Evolutionary conservation across 805 yeast genomes (phyloP), one percentile per base, ranked within the genome.

Genomic region (Sugiyamaella marilandica): DNA sequence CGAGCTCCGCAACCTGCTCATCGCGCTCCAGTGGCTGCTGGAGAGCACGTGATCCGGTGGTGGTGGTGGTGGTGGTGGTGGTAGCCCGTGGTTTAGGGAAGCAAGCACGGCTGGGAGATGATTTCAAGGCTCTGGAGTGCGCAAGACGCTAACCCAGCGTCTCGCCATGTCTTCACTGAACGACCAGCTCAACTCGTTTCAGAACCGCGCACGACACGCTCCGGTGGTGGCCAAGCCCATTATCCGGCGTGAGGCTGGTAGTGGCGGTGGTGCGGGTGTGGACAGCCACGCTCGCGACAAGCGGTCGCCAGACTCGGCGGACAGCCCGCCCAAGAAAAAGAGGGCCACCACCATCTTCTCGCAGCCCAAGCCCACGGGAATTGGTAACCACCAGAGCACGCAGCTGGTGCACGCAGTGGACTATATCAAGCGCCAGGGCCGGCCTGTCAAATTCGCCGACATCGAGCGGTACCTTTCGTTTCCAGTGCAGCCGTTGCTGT

Each of bases 371-470:
- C 56, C 64, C 26, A 65, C 69, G 11, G 74, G 70, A 62, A 72
- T 66, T 61, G 87, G 59, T n/a, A 59, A 59, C 41, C 95, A 87
- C 66, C 77, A 85, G 52, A 87, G 96, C 3, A 91, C 97, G 2
- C 88, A 89, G 66, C 75, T 94, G 50, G 84, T 88, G 63, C 80
- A 90, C 65, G 97, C 98, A 1, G 94, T 94, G 16, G 98, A 94
- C 65, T 87, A 82, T 65, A 83, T 94, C 55, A 91, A 89, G 63
- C 59, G 58, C 48, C 58, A 81, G 52, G 95, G 87, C 58, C 69
- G 76, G 21, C 89, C 97, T 0, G 83, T 91, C 1, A 69, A 81
- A 5, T 76, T 88, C 5, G 72, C 75, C 26, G 85, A 84, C 52
- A 70, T 92, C 44, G 82, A 83, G 62, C 77, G 80, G 41, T 84